Conservation (phyloP, 257 asterid genomes). For the Solanum pimpinellifolium region DNA sequence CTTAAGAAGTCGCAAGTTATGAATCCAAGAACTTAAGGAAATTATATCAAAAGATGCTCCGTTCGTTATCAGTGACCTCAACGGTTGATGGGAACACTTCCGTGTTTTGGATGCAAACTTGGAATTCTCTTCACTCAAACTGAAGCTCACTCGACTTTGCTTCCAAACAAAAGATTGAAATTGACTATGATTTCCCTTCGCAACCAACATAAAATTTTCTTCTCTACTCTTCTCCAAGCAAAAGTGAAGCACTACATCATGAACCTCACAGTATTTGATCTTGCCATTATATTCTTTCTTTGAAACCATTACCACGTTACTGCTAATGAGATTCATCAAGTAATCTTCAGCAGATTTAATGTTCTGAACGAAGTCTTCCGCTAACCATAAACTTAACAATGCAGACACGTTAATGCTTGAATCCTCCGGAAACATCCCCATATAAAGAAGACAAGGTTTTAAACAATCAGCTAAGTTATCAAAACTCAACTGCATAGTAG, state of each 20-base stretch:
- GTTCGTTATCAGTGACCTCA: not conserved
- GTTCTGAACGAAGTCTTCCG: not conserved
- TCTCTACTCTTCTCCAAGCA: not conserved
- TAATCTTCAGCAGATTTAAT: not conserved
- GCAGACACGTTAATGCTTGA: not conserved
- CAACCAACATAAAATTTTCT: not conserved
- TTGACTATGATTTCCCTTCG: accelerated
- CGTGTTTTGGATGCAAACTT: not conserved
- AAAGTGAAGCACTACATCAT: not conserved
- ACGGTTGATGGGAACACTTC: not conserved
- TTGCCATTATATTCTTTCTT: not conserved
- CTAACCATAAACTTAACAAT: not conserved
- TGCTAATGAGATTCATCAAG: not conserved
- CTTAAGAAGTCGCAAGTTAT: not conserved
- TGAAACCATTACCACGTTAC: not conserved
- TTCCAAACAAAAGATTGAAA: not conserved
- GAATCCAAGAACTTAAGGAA: not conserved
- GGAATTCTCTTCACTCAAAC: not conserved
- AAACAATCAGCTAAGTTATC: not conserved
- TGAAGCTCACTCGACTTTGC: not conserved
- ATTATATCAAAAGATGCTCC: accelerated
- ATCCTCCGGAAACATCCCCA: not conserved
- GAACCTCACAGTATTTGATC: not conserved
- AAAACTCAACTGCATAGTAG: not conserved
- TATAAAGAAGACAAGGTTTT: not conserved